phyloP scores from a whole-genome alignment of 2,329 filamentous ascomycete genomes.

The Pestalotiopsis sp. region DNA sequence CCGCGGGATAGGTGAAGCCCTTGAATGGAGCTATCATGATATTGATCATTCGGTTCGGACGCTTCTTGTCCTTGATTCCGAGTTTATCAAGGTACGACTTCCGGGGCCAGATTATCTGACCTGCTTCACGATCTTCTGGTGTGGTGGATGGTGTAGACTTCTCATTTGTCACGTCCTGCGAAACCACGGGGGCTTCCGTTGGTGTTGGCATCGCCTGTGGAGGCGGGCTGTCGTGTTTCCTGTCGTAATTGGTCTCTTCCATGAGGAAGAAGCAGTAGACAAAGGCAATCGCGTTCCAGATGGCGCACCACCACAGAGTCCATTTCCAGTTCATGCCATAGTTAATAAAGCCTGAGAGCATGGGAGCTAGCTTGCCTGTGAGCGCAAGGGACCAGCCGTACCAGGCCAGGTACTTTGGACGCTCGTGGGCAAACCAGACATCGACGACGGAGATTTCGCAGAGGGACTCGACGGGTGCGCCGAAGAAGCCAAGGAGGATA shows the following conservation, averaged over 20 bases:
- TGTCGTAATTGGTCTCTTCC: conserved; percentile 60
- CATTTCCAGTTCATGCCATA: conserved; percentile 43
- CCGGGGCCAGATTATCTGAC: conserved; percentile 33
- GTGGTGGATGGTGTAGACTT: background rate
- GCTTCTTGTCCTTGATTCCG: conserved; percentile 35
- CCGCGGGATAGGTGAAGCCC: conserved; percentile 32
- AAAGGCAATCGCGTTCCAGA: conserved; percentile 38
- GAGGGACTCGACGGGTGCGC: conserved; percentile 47
- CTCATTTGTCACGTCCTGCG: background rate
- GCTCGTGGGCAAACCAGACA: conserved; percentile 43
- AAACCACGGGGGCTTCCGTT: conserved; percentile 14
- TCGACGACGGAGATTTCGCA: conserved; percentile 48
- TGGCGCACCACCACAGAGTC: conserved; percentile 46
- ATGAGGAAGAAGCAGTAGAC: conserved; percentile 56
- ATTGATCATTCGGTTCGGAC: conserved; percentile 39
- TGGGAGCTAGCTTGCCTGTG: conserved; percentile 46
- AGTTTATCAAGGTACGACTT: conserved; percentile 42
- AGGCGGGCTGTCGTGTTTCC: conserved; percentile 29
- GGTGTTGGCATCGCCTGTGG: conserved; percentile 19
- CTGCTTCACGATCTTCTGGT: conserved; percentile 26
- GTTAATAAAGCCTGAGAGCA: conserved; percentile 48
- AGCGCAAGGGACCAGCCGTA: conserved; percentile 43
- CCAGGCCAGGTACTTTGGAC: conserved; percentile 44
- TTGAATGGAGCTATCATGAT: conserved; percentile 35
- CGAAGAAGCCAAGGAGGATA: conserved; percentile 46